Evolutionary conservation across 2,329 filamentous ascomycete genomes (phyloP), one percentile per base, ranked within the genome.

Genomic region (Hypoxylon sp.): DNA sequence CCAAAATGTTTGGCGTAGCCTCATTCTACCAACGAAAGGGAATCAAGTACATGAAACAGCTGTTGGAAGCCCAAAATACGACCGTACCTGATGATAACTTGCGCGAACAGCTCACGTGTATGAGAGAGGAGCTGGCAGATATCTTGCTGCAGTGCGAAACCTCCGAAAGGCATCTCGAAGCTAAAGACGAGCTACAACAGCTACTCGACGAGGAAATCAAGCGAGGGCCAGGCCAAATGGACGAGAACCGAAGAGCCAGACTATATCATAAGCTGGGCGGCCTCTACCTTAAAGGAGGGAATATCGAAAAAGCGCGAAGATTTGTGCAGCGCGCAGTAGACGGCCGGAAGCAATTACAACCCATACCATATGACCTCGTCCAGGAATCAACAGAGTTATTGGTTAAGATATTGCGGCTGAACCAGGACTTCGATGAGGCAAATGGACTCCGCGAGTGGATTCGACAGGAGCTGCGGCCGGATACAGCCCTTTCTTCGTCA

Each of bases 241-340:
- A 73, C n/a, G 11, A 56, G 7, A 58, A 69, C 25, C 69, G 72
- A 4, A 52, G 68, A 55, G 71, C 69, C 28, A 68, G 73, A 25
- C 55, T 78, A 11, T 72, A 76, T 41, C 73, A 77, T 25, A 75
- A 77, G n/a, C 71, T 78, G 9, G 76, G 76, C 4, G 63, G 59
- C 6, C 60, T 78, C 0, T 72, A 72, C 30, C 59, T 71, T 34
- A 66, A 65, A 23, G 62, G 70, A 3, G 64, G 68, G 10, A 73
- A 73, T 14, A 41, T 70, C 28, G 36, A 13, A 2, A 56, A 71
- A 46, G 71, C 75, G 3, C 66, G 68, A 9, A 72, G 45, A 19
- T 72, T 74, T 38, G 23, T 75, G 3, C 63, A 25, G 1, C 68
- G 70, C n/a, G 76, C 76, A 10, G 71, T 77, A 11, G 60, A 72